Base-by-base conservation (phyloP, 192 early-diverging fungal genomes). In the Rhizophagus sp. region DNA sequence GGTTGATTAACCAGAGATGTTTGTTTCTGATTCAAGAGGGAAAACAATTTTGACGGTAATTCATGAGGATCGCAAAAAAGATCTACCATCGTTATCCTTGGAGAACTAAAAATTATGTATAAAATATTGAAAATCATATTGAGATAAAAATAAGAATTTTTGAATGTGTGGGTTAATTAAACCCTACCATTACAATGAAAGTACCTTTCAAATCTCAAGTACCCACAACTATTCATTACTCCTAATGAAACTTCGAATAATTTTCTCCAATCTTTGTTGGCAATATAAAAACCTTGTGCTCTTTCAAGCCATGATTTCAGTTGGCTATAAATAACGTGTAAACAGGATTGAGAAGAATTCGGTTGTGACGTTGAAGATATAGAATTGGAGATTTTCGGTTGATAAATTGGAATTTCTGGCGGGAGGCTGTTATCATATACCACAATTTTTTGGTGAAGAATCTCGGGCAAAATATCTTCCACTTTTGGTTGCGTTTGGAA, bases 241-340 rank as follows among this genome's bases (percentile, higher is more conserved):
- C 19, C 41, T 9, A 76, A 52, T 4, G 75, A 76, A 65, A 76
- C 39, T 76, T 76, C 75, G 41, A 76, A 76, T 17, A 76, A 34
- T 64, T 62, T 64, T 65, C 36, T 36, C 75, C 75, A 76, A 13
- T 76, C 62, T 34, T 63, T 76, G 39, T 9, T 47, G 12, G 75
- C 57, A 13, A 76, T 44, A 52, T 76, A 76, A 36, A 22, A 76
- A 11, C 75, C 63, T 65, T 76, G 75, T 41, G 75, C 63, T 6
- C 36, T 41, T 52, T 76, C 24, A 65, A 76, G 75, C 62, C 62
- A 76, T 47, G 24, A 41, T 62, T 65, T 64, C 15, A 76, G 49
- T 19, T 76, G 33, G 7, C 22, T 41, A 65, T 65, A 34, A 57
- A 27, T 52, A 11, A 73, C 49, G 19, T 73, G 22, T 50, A 73